Percentiles rank a stretch among this genome's conserved stretches.
These are phyloP conservation scores for Podospora pseudoanserina DNA, from an alignment of 495 filamentous ascomycete species.

Conservation along the genomic window DNA sequence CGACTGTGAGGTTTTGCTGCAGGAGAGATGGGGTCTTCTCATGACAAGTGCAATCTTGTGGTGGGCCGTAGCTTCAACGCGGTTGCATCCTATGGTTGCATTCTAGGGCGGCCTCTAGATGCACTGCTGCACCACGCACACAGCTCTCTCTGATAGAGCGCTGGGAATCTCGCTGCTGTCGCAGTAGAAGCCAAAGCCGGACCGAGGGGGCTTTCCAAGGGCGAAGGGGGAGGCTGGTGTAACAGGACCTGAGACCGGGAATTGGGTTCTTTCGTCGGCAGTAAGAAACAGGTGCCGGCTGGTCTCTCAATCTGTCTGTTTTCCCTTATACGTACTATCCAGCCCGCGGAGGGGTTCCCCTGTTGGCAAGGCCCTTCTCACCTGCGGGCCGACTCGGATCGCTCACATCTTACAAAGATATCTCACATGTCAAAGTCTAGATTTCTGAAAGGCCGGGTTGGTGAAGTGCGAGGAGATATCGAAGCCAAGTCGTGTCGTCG, in stretches of 20 bases:
- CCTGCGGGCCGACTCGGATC: not conserved
- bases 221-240: slow-evolving; percentile 18
- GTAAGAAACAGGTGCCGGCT: slow-evolving; percentile 6
- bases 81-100: slow-evolving; percentile 12
- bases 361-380: not conserved
- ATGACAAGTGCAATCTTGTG: not conserved
- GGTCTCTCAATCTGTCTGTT: slow-evolving; percentile 4
- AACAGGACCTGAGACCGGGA: slow-evolving; percentile 17
- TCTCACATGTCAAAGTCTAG: not conserved
- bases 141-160: not conserved
- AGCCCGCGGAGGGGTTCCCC: not conserved
- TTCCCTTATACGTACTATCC: not conserved
- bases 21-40: not conserved
- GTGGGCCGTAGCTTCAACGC: not conserved
- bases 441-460: not conserved
- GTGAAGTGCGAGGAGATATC: not conserved
- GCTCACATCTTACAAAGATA: not conserved
- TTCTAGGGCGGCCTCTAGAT: slow-evolving; percentile 5
- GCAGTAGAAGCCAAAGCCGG: not conserved
- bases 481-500: not conserved
- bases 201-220: not conserved
- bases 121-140: not conserved
- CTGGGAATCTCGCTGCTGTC: not conserved
- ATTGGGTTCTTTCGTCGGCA: slow-evolving; percentile 19
- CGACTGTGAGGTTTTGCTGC: not conserved